Evolutionary conservation across 257 asterid species (phyloP), one percentile per base, ranked within the genome.

Genomic region (Oldenlandia corymbosa): DNA sequence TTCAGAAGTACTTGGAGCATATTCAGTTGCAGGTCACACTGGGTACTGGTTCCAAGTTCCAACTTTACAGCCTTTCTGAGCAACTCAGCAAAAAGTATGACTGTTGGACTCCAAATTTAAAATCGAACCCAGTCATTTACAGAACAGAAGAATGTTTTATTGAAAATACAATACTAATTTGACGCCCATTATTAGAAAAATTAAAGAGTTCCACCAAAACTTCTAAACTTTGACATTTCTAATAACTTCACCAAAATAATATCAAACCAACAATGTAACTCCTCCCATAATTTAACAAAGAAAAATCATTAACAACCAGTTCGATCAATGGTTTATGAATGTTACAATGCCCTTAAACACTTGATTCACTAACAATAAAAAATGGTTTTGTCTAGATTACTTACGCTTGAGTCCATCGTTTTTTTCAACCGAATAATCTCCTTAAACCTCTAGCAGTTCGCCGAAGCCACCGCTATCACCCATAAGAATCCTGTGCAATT

Each of bases 321-420:
- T n/a, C n/a, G n/a, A n/a, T n/a, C n/a, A n/a, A n/a, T n/a, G n/a
- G n/a, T n/a, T n/a, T n/a, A n/a, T n/a, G n/a, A 34, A 4, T 34
- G 39, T 9, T 9, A 9, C 4, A 34, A 34, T 34, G 39, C 21
- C 21, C 20, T 20, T 20, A 48, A 6, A 12, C 48, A 61, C 3
- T 32, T 62, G 37, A 49, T 34, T 34, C 9, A 34, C 4, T 34
- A 9, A 34, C 6, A 34, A 34, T 34, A 3, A 34, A n/a, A 9
- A 4, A 16, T 58, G 0, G 42, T 41, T 24, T 30, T 36, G 56
- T 18, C 39, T 59, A 82, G 34, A 16, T 43, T 18, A 47, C 94
- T 61, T 37, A 91, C 98, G 92, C 95, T 83, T 30, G 85, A 71
- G 58, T 86, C 68, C 65, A 91, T 96, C 32, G 95, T 83, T 62